Conservation (phyloP, 805 yeast genomes). For the Debaryomyces castellii region DNA sequence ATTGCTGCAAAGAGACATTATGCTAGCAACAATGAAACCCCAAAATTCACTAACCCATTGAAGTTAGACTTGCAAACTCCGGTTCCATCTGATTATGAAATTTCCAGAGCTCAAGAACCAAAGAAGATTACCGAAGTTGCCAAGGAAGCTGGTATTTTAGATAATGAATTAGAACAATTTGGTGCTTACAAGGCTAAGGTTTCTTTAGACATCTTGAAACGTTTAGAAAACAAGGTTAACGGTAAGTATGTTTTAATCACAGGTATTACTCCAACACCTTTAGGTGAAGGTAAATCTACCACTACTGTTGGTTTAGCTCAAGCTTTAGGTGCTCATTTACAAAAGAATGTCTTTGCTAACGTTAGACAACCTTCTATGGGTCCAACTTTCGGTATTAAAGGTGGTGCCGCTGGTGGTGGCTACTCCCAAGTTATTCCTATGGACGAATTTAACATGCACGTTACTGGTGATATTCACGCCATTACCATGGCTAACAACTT, state of each 20-base stretch:
- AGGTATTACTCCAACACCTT: conserved; percentile 83
- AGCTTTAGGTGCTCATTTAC: conserved; percentile 75
- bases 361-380: conserved; percentile 90
- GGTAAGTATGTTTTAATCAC: conserved; percentile 77
- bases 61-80: conserved; percentile 57
- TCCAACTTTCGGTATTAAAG: conserved; percentile 84
- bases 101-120: conserved; percentile 74
- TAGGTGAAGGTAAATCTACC: conserved; percentile 85
- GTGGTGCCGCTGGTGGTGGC: conserved; percentile 93
- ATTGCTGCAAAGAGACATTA: conserved; percentile 61
- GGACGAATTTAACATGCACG: conserved; percentile 86
- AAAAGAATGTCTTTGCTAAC: conserved; percentile 69
- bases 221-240: conserved; percentile 57
- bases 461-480: conserved; percentile 85
- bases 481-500: conserved; percentile 79
- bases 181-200: conserved; percentile 80
- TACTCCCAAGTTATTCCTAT: conserved; percentile 84
- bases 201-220: conserved; percentile 58
- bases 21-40: conserved; percentile 39
- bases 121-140: conserved; percentile 70
- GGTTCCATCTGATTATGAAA: conserved; percentile 79
- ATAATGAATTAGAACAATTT: conserved; percentile 68
- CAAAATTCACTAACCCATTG: conserved; percentile 52
- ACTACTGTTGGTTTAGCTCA: conserved; percentile 82
- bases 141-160: conserved; percentile 63